Base-by-base conservation (phyloP, 495 filamentous ascomycete species). In the Baudoinia panamericana region DNA sequence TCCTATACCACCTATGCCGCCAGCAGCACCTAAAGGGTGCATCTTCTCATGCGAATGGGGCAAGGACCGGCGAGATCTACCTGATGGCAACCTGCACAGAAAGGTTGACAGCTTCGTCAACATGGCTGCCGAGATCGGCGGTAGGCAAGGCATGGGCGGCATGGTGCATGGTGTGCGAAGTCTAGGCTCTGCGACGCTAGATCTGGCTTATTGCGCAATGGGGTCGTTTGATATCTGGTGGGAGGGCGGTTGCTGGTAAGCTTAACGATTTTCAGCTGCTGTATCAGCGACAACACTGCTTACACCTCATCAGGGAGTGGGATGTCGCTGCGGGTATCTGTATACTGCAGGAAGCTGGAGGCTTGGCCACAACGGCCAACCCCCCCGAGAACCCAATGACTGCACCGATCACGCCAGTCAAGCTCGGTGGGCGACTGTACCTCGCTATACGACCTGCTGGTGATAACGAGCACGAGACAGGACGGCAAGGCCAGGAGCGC, bases 21-120 rank as follows among this genome's bases (percentile, higher is more conserved):
- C 52, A n/a, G 67, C 67, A 21, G 77, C 77, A 5, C 78, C 78
- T 2, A 64, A 63, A 2, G 68, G 73, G n/a, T 82, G 78, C 43
- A 62, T 79, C 17, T 76, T 82, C 53, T 65, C 69, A 2, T 81
- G 74, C 50, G 78, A 82, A 45, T 82, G 77, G 30, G 78, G 77
- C 2, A 82, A 82, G 53, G 77, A 81, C 44, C 64, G 78, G 21
- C 65, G 69, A 33, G 77, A 81, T 49, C 58, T 54, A 25, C 63
- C 63, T 0, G 74, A 72, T 12, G 72, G 77, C 6, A 81, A 78
- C 50, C 52, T 82, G 60, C 58, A 70, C 38, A 64, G 74, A 25
- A 82, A 81, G 58, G 66, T 80, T 7, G 72, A 78, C 45, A 80
- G 73, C 47, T 81, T 82, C 53, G 39, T 78, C 19, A 80, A 78